Conservation (phyloP, 1,139 yeast species). For the Zhuliangozyma blackwelliae region DNA sequence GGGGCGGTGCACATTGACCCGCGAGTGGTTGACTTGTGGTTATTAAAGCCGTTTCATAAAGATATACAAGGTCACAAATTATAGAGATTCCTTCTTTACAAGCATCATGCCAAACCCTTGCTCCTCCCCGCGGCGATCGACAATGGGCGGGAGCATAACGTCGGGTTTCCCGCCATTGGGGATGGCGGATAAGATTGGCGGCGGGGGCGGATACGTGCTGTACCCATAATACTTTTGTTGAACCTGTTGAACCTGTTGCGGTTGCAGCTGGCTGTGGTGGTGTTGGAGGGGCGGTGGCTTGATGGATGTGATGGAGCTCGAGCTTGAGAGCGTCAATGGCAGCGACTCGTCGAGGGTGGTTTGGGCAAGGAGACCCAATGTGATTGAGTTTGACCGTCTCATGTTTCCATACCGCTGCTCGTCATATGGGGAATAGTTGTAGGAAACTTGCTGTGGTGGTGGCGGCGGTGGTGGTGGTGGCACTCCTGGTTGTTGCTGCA, state of each 20-base stretch:
- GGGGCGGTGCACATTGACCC: slow-evolving; percentile 9
- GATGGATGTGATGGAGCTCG: slow-evolving; percentile 2
- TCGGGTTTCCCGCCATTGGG: slow-evolving; percentile 1
- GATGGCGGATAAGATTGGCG: slow-evolving; percentile 9
- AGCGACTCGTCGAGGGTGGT: slow-evolving; percentile 1
- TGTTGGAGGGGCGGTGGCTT: not conserved
- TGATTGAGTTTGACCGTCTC: slow-evolving; percentile 11
- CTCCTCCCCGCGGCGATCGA: slow-evolving; percentile 6
- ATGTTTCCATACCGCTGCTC: not conserved
- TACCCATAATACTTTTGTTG: slow-evolving; percentile 6
- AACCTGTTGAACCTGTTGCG: not conserved
- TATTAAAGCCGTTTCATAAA: slow-evolving; percentile 18
- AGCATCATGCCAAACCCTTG: not conserved
- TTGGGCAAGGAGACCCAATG: slow-evolving; percentile 10
- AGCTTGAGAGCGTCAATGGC: not conserved
- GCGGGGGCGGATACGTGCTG: slow-evolving; percentile 13
- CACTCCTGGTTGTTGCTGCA: not conserved
- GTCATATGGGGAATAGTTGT: not conserved
- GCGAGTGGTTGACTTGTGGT: slow-evolving; percentile 23
- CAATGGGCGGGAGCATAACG: slow-evolving; percentile 12
- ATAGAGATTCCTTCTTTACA: not conserved
- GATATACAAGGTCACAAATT: slow-evolving; percentile 14
- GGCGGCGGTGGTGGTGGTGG: slow-evolving; percentile 2
- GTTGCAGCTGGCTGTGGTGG: slow-evolving; percentile 3
- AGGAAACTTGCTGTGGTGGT: slow-evolving; percentile 1